A percentile compares a stretch with the other conserved stretches of the same genome.
Conservation (phyloP, 2,329 filamentous ascomycete species). For the Didymellaceae sp. region DNA sequence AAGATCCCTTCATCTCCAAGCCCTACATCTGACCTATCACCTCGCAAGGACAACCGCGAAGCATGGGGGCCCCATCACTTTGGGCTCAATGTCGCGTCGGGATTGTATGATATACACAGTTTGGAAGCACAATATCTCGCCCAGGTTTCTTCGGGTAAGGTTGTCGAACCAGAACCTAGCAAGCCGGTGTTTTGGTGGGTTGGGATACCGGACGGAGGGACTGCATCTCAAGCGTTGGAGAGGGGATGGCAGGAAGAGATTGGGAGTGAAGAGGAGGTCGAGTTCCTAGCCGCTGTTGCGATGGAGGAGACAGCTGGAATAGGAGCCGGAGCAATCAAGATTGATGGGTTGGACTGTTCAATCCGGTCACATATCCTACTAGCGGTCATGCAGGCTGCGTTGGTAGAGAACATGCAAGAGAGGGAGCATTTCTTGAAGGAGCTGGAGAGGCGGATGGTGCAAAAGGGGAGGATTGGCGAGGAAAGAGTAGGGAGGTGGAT, state of each 20-base stretch:
- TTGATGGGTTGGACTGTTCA: slow-evolving; percentile 19
- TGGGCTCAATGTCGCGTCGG: slow-evolving; percentile 17
- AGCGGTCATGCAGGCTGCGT: slow-evolving; percentile 18
- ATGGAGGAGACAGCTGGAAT: slow-evolving; percentile 17
- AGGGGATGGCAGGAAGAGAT: slow-evolving; percentile 20
- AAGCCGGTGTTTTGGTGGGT: slow-evolving; percentile 17
- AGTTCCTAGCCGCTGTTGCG: slow-evolving; percentile 20
- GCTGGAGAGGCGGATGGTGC: slow-evolving; percentile 17
- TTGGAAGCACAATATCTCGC: slow-evolving; percentile 18
- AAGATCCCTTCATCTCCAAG: slow-evolving; percentile 9
- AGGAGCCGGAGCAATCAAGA: slow-evolving; percentile 19
- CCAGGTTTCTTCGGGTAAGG: slow-evolving; percentile 13
- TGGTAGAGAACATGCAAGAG: slow-evolving; percentile 20
- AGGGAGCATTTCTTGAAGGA: slow-evolving; percentile 18
- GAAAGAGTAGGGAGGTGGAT: slow-evolving; percentile 17
- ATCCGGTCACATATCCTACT: slow-evolving; percentile 21
- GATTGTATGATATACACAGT: slow-evolving; percentile 18
- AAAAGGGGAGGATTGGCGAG: slow-evolving; percentile 18
- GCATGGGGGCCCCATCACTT: slow-evolving; percentile 16
- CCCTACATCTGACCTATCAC: slow-evolving; percentile 15
- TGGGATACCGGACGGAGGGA: slow-evolving; percentile 20
- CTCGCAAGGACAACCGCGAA: slow-evolving; percentile 19
- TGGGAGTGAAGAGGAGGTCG: slow-evolving; percentile 19
- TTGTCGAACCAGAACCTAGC: slow-evolving; percentile 16
- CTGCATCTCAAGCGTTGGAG: slow-evolving; percentile 13